phyloP scores from a whole-genome alignment of 2,329 filamentous ascomycete genomes.

The Lasiodiplodia gonubiensis region DNA sequence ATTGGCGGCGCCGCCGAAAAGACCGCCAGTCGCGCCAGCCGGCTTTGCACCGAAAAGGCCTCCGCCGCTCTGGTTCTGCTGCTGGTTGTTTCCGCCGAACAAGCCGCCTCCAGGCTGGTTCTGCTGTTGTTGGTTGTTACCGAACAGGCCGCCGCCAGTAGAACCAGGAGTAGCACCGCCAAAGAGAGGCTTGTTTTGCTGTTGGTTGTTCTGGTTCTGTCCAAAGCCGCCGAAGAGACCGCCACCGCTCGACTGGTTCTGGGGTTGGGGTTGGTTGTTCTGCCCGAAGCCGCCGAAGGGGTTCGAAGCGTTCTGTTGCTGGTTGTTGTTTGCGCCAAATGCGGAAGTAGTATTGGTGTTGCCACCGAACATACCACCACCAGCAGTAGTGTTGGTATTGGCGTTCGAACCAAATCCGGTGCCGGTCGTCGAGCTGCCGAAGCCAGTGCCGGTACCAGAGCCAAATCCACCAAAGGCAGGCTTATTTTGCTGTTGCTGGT shows the following conservation, averaged over 20 bases:
- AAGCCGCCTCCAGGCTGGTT: constrained; percentile 40
- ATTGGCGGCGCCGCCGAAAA: constrained; percentile 39
- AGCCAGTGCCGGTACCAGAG: constrained; percentile 33
- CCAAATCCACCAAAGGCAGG: constrained; percentile 34
- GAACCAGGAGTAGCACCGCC: constrained; percentile 39
- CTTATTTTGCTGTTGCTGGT: constrained; percentile 32
- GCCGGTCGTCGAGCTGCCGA: constrained; percentile 38
- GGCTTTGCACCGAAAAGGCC: constrained; percentile 51
- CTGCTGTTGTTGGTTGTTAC: constrained; percentile 43
- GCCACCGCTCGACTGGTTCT: constrained; percentile 38
- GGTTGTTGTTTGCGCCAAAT: constrained; percentile 30
- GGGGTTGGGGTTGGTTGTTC: constrained; percentile 37
- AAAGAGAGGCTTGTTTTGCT: constrained; percentile 52
- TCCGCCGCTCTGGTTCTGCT: constrained; percentile 36
- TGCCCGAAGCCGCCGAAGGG: constrained; percentile 39
- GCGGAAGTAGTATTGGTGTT: constrained; percentile 22
- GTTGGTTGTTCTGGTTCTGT: constrained; percentile 41
- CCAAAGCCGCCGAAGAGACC: constrained; percentile 53
- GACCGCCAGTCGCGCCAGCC: constrained; percentile 35
- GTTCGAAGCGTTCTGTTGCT: constrained; percentile 27
- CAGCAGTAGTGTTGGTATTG: constrained; percentile 36
- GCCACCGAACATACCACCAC: constrained; percentile 39
- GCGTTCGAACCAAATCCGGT: constrained; percentile 40
- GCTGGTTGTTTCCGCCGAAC: constrained; percentile 46
- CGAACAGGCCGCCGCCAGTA: constrained; percentile 57